Conservation (phyloP, 768 basidiomycete species). For the Lactifluus subvellereus region DNA sequence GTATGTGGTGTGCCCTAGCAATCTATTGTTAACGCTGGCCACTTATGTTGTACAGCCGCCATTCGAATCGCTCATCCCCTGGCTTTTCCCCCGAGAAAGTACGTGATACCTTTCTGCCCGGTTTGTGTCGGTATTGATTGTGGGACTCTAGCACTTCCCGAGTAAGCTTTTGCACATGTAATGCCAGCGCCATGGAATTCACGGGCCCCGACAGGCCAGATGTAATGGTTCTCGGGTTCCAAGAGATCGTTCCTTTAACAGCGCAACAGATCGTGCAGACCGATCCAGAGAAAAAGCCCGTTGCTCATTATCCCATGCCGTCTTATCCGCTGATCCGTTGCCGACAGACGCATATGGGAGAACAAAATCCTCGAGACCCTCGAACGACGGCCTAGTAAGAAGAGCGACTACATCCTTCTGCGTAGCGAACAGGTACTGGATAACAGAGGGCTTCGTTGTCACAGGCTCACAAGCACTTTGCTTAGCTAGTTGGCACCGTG, state of each 20-base stretch:
- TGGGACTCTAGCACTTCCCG: conserved; percentile 34
- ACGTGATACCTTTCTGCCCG: conserved; percentile 29
- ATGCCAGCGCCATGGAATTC: neutral
- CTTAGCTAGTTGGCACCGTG: conserved; percentile 90
- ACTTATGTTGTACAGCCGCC: conserved; percentile 46
- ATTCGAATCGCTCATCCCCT: conserved; percentile 79
- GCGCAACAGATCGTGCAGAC: conserved; percentile 96
- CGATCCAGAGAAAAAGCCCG: conserved; percentile 85
- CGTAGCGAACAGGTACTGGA: conserved; percentile 80
- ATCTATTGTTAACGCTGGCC: neutral
- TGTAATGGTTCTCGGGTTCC: conserved; percentile 86
- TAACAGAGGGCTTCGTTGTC: neutral
- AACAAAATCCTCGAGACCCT: conserved; percentile 72
- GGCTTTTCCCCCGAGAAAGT: conserved; percentile 87
- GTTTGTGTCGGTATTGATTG: neutral
- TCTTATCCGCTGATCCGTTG: neutral
- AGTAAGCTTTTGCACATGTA: conserved; percentile 34
- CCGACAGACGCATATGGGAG: conserved; percentile 78
- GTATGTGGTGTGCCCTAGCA: conserved; percentile 38
- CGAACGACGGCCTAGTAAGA: conserved; percentile 60
- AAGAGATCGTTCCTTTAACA: conserved; percentile 97
- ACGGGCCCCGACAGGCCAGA: conserved; percentile 54
- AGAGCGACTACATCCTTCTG: conserved; percentile 73
- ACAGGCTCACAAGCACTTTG: conserved; percentile 2
- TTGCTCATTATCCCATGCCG: neutral